Evolutionary conservation across 225 moss, liverwort and hornwort genomes (phyloP).

Genomic region (Physcomitrellopsis africana): DNA sequence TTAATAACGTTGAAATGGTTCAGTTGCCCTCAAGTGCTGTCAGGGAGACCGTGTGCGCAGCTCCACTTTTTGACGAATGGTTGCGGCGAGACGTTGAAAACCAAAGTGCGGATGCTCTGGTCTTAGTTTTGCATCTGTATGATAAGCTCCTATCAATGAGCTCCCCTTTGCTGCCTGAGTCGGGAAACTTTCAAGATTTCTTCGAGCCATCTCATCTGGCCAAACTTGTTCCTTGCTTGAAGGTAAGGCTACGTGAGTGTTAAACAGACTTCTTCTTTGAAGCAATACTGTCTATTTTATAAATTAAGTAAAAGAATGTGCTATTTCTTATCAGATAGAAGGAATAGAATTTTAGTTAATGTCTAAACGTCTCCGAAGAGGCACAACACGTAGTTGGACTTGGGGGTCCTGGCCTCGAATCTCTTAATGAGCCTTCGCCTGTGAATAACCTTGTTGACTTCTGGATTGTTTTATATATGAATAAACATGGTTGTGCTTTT

Average conservation of each 20-base stretch:
- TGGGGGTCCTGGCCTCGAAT: neutral
- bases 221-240: constrained; percentile 76
- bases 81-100: constrained; percentile 57
- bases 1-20: constrained; percentile 51
- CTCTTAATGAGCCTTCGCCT: neutral
- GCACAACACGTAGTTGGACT: neutral
- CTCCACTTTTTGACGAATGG: constrained; percentile 68
- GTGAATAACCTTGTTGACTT: neutral
- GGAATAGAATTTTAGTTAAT: neutral
- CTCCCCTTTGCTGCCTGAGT: constrained; percentile 64
- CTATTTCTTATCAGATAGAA: neutral
- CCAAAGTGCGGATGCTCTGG: constrained; percentile 70
- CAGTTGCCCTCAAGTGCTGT: constrained; percentile 75
- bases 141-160: constrained; percentile 65
- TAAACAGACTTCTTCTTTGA: neutral
- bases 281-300: neutral
- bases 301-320: no score
- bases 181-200: constrained; percentile 69
- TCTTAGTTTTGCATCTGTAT: constrained; percentile 65
- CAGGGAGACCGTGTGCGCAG: constrained; percentile 71
- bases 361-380: neutral
- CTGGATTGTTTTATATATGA: neutral
- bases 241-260: constrained; percentile 45
- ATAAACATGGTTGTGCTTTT: neutral
- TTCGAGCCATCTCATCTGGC: constrained; percentile 70